phyloP scores from a whole-genome alignment of 1,139 yeast species.

The Suhomyces coccinellae region DNA sequence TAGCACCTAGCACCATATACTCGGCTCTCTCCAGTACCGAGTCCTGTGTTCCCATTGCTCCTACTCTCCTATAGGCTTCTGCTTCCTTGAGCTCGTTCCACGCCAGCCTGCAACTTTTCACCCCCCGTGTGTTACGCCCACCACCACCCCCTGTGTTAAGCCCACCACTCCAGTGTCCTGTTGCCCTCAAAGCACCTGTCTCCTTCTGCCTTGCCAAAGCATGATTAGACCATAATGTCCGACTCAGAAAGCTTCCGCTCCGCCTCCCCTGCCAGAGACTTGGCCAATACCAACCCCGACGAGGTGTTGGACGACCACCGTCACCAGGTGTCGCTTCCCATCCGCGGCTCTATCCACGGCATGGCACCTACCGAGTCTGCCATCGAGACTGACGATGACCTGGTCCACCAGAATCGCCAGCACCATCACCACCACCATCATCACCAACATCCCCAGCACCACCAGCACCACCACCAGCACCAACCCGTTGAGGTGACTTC shows the following conservation, averaged over 20 bases:
- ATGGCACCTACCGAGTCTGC: conserved; percentile 7
- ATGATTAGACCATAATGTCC: conserved; percentile 33
- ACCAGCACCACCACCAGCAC: no score
- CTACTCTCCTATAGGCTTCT: no score
- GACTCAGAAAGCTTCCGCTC: conserved; percentile 46
- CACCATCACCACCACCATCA: background rate
- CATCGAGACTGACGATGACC: conserved; percentile 13
- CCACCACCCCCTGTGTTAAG: no score
- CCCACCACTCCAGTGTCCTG: no score
- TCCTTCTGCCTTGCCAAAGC: no score
- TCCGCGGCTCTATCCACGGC: conserved; percentile 17
- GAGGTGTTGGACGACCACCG: conserved; percentile 59
- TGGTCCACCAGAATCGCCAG: background rate
- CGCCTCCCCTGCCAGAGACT: conserved; percentile 26
- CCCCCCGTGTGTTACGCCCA: no score
- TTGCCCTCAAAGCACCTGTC: no score
- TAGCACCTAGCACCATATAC: no score
- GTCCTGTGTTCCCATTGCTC: no score
- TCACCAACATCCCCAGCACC: background rate
- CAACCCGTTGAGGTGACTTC: background rate
- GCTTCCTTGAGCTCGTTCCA: no score
- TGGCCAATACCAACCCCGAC: conserved; percentile 40
- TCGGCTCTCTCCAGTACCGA: no score
- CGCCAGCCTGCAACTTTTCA: no score
- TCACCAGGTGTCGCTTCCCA: conserved; percentile 50